Evolutionary conservation across 2,329 filamentous ascomycete genomes (phyloP).

Genomic region (Monosporascus ibericus): DNA sequence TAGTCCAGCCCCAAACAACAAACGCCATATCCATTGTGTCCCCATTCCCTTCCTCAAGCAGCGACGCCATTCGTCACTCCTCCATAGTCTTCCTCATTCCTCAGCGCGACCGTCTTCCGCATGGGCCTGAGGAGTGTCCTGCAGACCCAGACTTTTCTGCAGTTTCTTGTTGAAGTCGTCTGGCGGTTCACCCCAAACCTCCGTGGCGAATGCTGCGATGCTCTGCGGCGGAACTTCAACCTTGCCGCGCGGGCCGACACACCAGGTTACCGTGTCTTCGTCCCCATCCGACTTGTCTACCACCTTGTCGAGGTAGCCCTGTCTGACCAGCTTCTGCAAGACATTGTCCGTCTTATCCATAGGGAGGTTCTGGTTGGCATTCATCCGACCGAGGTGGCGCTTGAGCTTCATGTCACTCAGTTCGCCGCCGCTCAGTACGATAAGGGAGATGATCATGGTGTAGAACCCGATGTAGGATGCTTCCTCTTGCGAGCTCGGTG

Average conservation of each 20-base stretch:
- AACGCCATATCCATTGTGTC: not conserved
- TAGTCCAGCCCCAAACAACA: not conserved
- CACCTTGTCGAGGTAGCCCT: conserved; percentile 75
- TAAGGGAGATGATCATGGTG: conserved; percentile 70
- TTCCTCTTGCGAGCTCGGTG: conserved; percentile 61
- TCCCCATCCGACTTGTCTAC: conserved; percentile 61
- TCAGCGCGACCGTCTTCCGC: conserved; percentile 9
- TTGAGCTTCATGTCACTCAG: conserved; percentile 74
- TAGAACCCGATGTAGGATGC: conserved; percentile 78
- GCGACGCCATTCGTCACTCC: not conserved
- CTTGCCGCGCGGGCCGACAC: conserved; percentile 78
- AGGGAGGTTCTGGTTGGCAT: conserved; percentile 69
- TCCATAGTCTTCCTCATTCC: conserved; percentile 9
- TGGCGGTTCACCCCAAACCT: conserved; percentile 48
- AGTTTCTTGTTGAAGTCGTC: conserved; percentile 56
- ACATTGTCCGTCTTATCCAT: conserved; percentile 70
- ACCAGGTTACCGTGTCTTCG: conserved; percentile 74
- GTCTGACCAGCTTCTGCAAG: conserved; percentile 67
- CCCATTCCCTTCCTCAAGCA: not conserved
- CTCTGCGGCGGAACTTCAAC: conserved; percentile 76
- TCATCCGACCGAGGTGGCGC: conserved; percentile 67
- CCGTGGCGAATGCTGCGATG: conserved; percentile 62
- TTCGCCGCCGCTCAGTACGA: conserved; percentile 66
- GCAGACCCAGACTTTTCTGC: conserved; percentile 54
- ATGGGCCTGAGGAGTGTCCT: conserved; percentile 15